These are phyloP conservation scores for Bolboschoenoplectus hybrid DNA, from an alignment of 202 grass and related monocot genomes.

Conservation along the genomic window DNA sequence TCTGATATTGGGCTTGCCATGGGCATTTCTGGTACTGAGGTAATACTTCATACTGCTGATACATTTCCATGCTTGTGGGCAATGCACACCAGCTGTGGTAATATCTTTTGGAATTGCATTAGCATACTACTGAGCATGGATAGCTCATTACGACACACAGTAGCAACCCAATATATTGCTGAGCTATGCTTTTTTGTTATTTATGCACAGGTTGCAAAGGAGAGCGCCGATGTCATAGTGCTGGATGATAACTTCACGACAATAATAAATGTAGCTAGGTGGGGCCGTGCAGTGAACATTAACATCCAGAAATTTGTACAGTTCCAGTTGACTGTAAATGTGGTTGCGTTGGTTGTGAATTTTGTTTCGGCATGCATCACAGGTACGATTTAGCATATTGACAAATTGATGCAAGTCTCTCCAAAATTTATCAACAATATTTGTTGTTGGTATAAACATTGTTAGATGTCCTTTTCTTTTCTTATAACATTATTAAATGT, in stretches of 20 bases:
- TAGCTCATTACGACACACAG: neutral
- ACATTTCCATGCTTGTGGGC: neutral
- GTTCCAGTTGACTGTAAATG: constrained; percentile 94
- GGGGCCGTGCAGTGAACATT: constrained; percentile 94
- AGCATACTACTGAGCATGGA: neutral
- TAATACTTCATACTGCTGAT: constrained; percentile 37
- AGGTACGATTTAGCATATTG: constrained; percentile 47
- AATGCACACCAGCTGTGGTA: neutral
- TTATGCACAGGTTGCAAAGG: constrained; percentile 79
- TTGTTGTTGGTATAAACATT: too few species aligned
- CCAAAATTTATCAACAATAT: neutral
- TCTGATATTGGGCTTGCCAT: constrained; percentile 98
- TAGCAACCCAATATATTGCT: neutral
- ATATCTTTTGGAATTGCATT: neutral
- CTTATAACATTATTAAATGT: neutral
- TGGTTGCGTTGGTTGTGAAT: constrained; percentile 88
- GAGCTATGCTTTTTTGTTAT: constrained; percentile 15
- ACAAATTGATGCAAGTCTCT: neutral
- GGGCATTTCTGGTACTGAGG: constrained; percentile 98
- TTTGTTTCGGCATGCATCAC: constrained; percentile 85
- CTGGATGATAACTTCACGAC: constrained; percentile 94
- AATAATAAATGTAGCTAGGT: constrained; percentile 85
- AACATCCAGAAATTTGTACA: constrained; percentile 98
- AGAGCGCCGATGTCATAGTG: constrained; percentile 91
- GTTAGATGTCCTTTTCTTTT: neutral